These are phyloP conservation scores for Eucalyptus globulus DNA, from an alignment of 345 rosid genomes.

Conservation along the genomic window DNA sequence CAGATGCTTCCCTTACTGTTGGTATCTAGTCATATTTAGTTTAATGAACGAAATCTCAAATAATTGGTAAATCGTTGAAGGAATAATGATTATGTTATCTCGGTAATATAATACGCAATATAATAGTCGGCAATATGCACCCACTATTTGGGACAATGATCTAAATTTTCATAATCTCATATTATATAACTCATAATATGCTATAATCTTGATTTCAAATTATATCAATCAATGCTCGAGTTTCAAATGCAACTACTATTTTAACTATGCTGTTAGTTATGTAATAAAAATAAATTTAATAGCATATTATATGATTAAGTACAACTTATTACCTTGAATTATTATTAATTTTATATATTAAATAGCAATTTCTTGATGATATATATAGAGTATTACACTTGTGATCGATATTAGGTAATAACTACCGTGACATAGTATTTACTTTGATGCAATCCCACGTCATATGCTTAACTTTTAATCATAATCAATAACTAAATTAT, in stretches of 20 bases:
- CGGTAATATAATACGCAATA: background rate
- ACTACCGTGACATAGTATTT: background rate
- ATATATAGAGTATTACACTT: background rate
- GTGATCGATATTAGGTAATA: background rate
- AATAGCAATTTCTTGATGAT: too few relatives aligned
- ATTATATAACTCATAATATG: background rate
- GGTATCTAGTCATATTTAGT: slow-evolving; percentile 19
- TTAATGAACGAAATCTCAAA: background rate
- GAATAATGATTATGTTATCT: background rate
- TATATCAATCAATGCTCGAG: background rate
- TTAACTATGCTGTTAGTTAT: too few relatives aligned
- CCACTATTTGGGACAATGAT: background rate
- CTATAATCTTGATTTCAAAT: background rate
- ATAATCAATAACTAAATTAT: background rate
- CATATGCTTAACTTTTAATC: background rate
- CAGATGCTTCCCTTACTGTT: slow-evolving; percentile 82
- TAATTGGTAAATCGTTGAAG: background rate
- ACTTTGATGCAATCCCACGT: background rate
- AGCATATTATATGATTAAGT: background rate
- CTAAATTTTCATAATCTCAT: background rate
- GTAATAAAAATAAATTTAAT: background rate
- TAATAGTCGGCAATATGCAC: background rate
- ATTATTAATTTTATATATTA: accelerated
- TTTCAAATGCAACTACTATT: too few relatives aligned
- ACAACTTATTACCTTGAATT: background rate